Evolutionary conservation across 108 stramenopile genomes (phyloP).

Genomic region (Schizochytrium sp.): DNA sequence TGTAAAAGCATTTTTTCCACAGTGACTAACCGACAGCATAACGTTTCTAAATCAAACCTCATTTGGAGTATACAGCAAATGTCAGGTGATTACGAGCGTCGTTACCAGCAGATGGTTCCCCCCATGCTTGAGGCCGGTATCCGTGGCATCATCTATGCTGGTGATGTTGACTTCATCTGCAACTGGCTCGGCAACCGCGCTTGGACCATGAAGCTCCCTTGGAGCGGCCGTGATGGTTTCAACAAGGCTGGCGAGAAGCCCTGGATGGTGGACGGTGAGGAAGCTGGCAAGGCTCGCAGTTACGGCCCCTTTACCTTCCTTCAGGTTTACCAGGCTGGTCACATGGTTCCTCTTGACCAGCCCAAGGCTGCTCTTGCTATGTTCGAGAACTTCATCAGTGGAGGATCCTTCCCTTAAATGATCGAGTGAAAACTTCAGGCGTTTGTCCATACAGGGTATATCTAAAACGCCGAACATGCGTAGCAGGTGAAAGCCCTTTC

Average conservation of each 20-base stretch:
- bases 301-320: conserved; percentile 85
- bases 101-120: conserved; percentile 80
- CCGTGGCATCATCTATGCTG: conserved; percentile 92
- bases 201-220: conserved; percentile 89
- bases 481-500: too few relatives aligned
- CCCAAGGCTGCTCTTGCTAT: conserved; percentile 70
- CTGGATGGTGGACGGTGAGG: conserved; percentile 78
- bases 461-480: too few relatives aligned
- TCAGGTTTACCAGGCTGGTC: conserved; percentile 75
- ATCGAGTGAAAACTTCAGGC: too few relatives aligned
- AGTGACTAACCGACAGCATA: too few relatives aligned
- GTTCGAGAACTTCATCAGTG: conserved; percentile 69
- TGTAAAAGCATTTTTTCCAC: too few relatives aligned
- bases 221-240: conserved; percentile 87
- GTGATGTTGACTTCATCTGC: conserved; percentile 97
- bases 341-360: conserved; percentile 77
- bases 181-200: conserved; percentile 95
- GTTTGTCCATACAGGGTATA: too few relatives aligned
- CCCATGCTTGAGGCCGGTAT: conserved; percentile 87
- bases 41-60: too few relatives aligned
- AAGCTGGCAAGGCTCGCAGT: conserved; percentile 81
- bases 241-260: conserved; percentile 74
- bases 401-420: conserved; percentile 5
- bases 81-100: conserved; percentile 34
- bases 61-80: conserved; percentile 66